Evolutionary conservation across 2,329 filamentous ascomycete species (phyloP).

Genomic region (Diaporthe sp.): DNA sequence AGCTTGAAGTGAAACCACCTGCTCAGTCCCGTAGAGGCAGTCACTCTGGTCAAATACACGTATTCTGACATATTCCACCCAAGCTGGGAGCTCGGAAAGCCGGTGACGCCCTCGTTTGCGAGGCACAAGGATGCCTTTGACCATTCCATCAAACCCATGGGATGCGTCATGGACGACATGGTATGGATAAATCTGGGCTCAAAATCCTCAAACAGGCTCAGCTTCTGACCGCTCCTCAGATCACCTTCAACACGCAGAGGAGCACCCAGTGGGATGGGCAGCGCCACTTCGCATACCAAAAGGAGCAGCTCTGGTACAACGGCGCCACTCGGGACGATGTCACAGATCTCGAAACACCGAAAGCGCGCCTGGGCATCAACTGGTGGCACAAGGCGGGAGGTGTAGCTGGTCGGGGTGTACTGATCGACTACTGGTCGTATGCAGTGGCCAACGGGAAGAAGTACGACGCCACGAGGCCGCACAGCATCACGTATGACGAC

Average conservation of each 20-base stretch:
- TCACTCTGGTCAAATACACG: neutral
- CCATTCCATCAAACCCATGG: conserved; percentile 1
- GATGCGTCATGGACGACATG: neutral
- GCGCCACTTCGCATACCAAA: conserved; percentile 52
- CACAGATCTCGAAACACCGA: neutral
- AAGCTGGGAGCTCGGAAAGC: conserved; percentile 27
- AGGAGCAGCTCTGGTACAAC: conserved; percentile 23
- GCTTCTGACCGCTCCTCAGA: conserved; percentile 54
- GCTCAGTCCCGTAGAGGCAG: neutral
- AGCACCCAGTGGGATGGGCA: conserved; percentile 66
- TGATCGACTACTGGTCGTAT: conserved; percentile 31
- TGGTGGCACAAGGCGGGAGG: conserved; percentile 20
- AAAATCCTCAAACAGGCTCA: conserved; percentile 47
- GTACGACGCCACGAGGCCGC: conserved; percentile 8
- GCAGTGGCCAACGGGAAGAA: conserved; percentile 1
- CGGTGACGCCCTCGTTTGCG: neutral
- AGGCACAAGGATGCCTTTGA: conserved; percentile 15
- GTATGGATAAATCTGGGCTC: neutral
- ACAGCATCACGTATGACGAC: neutral
- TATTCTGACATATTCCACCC: neutral
- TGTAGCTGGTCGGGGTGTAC: conserved; percentile 30
- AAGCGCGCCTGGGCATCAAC: conserved; percentile 15
- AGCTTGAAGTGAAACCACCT: conserved; percentile 39
- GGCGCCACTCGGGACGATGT: conserved; percentile 13
- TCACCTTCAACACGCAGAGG: conserved; percentile 60